Conservation (phyloP, 345 rosid species). For the Melastoma malabathricum region DNA sequence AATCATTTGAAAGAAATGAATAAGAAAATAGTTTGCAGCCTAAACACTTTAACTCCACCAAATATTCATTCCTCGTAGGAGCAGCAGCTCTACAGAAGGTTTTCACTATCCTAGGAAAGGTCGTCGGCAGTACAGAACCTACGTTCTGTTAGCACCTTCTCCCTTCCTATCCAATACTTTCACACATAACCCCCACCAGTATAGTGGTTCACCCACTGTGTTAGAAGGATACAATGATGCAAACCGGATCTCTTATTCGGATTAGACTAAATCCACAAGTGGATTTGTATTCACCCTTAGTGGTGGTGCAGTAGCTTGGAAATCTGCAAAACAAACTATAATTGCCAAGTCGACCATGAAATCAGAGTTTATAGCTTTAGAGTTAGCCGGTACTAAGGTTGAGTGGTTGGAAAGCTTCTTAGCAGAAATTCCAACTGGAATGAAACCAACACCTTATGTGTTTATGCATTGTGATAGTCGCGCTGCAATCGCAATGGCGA, state of each 20-base stretch:
- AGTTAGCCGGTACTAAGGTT: neutral
- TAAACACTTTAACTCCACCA: too few species aligned
- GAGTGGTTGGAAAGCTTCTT: neutral
- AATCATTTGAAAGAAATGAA: too few species aligned
- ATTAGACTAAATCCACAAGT: neutral
- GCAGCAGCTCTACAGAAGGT: too few species aligned
- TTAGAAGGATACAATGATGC: neutral
- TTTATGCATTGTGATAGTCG: slow-evolving; percentile 1
- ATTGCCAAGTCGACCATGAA: neutral
- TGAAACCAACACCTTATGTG: neutral
- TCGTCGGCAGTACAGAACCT: too few species aligned
- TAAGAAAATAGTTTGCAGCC: too few species aligned
- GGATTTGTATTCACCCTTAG: neutral
- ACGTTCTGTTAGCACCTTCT: too few species aligned
- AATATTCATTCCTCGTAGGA: too few species aligned
- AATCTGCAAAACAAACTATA: slow-evolving; percentile 1
- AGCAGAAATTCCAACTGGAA: neutral
- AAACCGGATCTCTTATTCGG: neutral
- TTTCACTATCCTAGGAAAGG: too few species aligned
- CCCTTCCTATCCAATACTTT: too few species aligned
- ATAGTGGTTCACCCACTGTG: neutral
- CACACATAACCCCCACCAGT: too few species aligned
- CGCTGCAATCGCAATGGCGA: slow-evolving; percentile 9
- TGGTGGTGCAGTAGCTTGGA: neutral
- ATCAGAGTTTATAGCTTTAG: neutral